Base-by-base conservation (phyloP, 306 rosid genomes). In the Ceratonia siliqua region DNA sequence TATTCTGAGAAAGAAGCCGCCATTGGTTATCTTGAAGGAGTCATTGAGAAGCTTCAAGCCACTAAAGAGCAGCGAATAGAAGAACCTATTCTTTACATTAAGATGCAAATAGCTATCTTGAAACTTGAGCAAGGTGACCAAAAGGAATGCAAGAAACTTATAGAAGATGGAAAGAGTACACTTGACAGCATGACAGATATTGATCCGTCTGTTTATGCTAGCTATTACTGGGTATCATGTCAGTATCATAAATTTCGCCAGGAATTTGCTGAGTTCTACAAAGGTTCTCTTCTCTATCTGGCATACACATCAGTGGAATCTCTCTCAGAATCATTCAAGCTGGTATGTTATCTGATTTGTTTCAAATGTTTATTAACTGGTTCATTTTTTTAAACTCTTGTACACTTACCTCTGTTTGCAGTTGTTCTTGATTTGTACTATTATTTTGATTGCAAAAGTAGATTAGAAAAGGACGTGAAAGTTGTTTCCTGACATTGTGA, bases 221-320 rank as follows among this genome's bases (percentile, higher is more conserved):
- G 81, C 85, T 90, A 83, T 80, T 92, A 89, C 80, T 95, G 99
- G 99, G 99, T 95, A 33, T 87, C 99, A 65, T 95, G 97, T 79
- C 99, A 95, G 76, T 92, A 74, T 80, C 59, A 90, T 35, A 95
- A 95, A 54, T 85, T 89, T 21, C 91, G 92, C 18, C 93, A 86
- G 83, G 99, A 95, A 76, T 95, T 90, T 89, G 98, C 99, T 1
- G 99, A 95, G 83, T 95, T 95, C 94, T 95, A 95, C 82, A 95
- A 85, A 86, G 90, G 91, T 72, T 97, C 99, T 75, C 99, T 95
- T 87, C 99, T 95, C 81, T 95, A 95, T 78, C 81, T 95, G 71
- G 99, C 98, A 43, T 95, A 95, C 81, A 95, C 92, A 8, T 89
- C 98, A 68, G 99, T 92, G 85, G 99, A 95, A 62, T 86, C 97